Evolutionary conservation across 2,329 filamentous ascomycete genomes (phyloP).

Genomic region (Pestalotiopsis fici): DNA sequence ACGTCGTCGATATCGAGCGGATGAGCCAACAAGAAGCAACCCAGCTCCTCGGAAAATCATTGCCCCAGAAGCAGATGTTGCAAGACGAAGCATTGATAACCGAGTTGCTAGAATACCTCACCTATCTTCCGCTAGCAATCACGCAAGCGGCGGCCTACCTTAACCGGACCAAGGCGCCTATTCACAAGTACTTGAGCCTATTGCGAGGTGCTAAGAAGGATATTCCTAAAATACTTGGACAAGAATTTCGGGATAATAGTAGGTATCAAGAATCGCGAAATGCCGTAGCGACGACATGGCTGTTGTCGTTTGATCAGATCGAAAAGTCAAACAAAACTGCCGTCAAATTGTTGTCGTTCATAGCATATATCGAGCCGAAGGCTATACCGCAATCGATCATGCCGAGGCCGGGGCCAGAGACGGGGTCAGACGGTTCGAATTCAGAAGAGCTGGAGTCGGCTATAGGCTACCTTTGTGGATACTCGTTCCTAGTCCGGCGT

Average conservation of each 20-base stretch:
- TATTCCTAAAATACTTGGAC: slow-evolving; percentile 29
- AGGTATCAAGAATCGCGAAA: slow-evolving; percentile 31
- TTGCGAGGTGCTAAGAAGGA: slow-evolving; percentile 31
- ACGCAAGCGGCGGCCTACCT: slow-evolving; percentile 39
- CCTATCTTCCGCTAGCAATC: slow-evolving; percentile 40
- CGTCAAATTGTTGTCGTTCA: slow-evolving; percentile 36
- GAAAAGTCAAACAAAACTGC: slow-evolving; percentile 25
- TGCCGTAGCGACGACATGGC: slow-evolving; percentile 37
- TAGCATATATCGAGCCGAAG: slow-evolving; percentile 40
- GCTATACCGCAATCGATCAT: slow-evolving; percentile 36
- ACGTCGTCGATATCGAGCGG: slow-evolving; percentile 26
- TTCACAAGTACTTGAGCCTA: slow-evolving; percentile 34
- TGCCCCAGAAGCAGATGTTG: slow-evolving; percentile 21
- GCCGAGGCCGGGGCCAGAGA: slow-evolving; percentile 12
- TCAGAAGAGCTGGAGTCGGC: slow-evolving; percentile 20
- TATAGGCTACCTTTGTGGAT: slow-evolving; percentile 31
- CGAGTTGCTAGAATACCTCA: slow-evolving; percentile 33
- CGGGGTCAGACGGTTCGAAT: not conserved
- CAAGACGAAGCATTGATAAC: slow-evolving; percentile 12
- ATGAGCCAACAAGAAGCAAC: slow-evolving; percentile 28
- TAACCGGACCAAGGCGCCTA: slow-evolving; percentile 24
- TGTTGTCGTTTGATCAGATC: slow-evolving; percentile 42
- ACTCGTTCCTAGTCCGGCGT: slow-evolving; percentile 30
- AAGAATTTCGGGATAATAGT: slow-evolving; percentile 32
- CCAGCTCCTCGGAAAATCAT: slow-evolving; percentile 23